A percentile compares a stretch with the other conserved stretches of the same genome.
Conservation (phyloP, 768 basidiomycete genomes). For the Udeniomyces megalosporus region DNA sequence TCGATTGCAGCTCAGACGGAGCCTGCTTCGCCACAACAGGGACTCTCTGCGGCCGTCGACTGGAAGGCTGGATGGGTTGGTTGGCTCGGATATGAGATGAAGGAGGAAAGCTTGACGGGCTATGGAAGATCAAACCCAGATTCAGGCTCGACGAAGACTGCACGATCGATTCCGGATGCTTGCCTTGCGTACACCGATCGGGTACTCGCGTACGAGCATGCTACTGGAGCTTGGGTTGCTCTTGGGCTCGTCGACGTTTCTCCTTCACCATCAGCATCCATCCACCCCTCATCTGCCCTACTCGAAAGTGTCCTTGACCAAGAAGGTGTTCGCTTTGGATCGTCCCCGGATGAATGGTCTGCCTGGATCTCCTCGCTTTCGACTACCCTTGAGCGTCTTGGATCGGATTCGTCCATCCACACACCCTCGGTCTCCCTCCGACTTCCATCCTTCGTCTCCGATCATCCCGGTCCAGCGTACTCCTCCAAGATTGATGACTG, state of each 20-base stretch:
- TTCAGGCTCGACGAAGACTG: not conserved
- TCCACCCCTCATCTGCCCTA: not conserved
- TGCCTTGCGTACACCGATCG: constrained; percentile 1
- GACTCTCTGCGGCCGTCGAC: constrained; percentile 29
- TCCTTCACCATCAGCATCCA: not conserved
- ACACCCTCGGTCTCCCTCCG: not conserved
- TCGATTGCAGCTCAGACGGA: constrained; percentile 1
- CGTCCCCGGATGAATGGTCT: not conserved
- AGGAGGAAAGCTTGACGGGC: constrained; percentile 42
- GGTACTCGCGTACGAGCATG: constrained; percentile 11
- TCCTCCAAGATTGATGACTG: constrained; percentile 51
- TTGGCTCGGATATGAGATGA: constrained; percentile 63
- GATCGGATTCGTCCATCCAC: not conserved
- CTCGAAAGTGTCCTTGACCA: not conserved
- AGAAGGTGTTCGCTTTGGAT: not conserved
- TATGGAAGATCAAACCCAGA: too few species aligned
- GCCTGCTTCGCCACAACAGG: not conserved
- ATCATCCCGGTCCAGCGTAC: constrained; percentile 33
- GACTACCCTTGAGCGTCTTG: not conserved
- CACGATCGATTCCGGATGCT: constrained; percentile 5
- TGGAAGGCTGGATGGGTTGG: constrained; percentile 78
- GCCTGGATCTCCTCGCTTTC: not conserved
- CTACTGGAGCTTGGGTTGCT: constrained; percentile 5
- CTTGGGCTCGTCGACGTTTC: constrained; percentile 5
- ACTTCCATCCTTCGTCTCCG: not conserved